These are phyloP conservation scores for Handroanthus guayacan DNA, from an alignment of 257 asterid genomes.

Conservation along the genomic window DNA sequence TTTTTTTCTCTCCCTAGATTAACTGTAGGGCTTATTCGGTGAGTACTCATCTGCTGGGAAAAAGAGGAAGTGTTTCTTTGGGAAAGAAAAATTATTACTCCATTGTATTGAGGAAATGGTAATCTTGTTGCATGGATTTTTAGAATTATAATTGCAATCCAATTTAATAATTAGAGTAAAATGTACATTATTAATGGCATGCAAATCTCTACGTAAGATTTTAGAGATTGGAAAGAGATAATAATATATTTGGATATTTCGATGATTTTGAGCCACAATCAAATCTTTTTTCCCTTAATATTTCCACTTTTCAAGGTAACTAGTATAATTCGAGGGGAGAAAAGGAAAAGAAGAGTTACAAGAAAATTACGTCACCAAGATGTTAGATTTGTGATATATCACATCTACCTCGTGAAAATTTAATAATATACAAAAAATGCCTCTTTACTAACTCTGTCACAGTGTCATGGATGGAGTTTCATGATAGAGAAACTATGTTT, in stretches of 20 bases:
- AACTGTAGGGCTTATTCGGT: slow-evolving; percentile 24
- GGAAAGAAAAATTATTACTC: too few species aligned
- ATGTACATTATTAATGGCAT: neutral
- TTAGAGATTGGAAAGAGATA: neutral
- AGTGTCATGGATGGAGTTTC: too few species aligned
- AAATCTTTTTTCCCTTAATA: neutral
- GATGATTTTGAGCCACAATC: neutral
- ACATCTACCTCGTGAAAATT: too few species aligned
- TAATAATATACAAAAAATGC: too few species aligned
- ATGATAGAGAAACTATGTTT: too few species aligned
- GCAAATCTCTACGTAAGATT: slow-evolving; percentile 1
- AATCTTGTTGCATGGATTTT: neutral
- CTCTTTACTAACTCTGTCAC: too few species aligned
- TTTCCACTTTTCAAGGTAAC: neutral
- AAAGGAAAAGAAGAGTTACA: too few species aligned
- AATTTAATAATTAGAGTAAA: neutral
- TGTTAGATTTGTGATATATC: too few species aligned
- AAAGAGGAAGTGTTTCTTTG: neutral
- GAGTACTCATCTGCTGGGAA: neutral
- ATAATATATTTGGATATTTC: too few species aligned
- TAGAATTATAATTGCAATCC: neutral
- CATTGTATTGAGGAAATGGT: too few species aligned
- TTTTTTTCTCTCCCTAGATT: too few species aligned
- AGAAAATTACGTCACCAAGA: too few species aligned
- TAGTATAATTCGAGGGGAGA: neutral